These are phyloP conservation scores for Yamagishiella unicocca DNA, from an alignment of 139 green algal genomes.

Conservation along the genomic window DNA sequence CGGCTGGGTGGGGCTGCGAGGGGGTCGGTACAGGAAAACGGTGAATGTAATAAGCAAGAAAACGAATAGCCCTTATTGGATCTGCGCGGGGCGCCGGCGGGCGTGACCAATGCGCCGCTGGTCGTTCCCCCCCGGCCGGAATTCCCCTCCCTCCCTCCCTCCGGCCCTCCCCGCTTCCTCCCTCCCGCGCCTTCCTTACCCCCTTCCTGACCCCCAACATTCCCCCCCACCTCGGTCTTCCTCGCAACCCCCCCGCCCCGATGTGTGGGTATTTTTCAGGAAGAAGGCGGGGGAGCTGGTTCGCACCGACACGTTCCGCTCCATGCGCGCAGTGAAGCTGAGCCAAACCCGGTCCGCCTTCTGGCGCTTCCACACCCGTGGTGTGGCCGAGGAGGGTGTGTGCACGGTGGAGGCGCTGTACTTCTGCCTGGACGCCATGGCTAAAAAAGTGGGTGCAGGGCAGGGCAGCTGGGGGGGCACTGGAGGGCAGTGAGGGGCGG, in stretches of 20 bases:
- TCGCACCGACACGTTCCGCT: conserved; percentile 34
- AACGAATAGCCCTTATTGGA: too few relatives aligned
- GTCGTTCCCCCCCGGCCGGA: too few relatives aligned
- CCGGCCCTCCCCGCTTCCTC: too few relatives aligned
- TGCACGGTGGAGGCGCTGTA: conserved; percentile 72
- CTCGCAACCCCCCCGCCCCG: background rate
- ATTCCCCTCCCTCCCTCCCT: too few relatives aligned
- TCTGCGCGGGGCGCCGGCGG: too few relatives aligned
- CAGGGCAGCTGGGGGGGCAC: background rate
- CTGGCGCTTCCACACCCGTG: conserved; percentile 70
- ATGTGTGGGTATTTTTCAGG: too few relatives aligned
- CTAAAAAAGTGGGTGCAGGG: conserved; percentile 37
- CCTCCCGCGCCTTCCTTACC: too few relatives aligned
- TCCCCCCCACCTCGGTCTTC: background rate
- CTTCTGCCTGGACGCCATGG: conserved; percentile 57
- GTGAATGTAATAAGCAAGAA: too few relatives aligned
- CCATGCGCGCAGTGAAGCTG: conserved; percentile 61
- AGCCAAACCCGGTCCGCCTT: conserved; percentile 54
- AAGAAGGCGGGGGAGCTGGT: conserved; percentile 61
- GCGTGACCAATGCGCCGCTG: too few relatives aligned
- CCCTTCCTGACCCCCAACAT: background rate
- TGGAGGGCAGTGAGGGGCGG: too few relatives aligned
- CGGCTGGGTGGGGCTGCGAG: background rate
- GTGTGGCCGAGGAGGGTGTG: conserved; percentile 59
- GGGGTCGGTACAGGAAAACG: background rate